A percentile compares a stretch with the other conserved stretches of the same genome.
Evolutionary conservation across 768 basidiomycete species (phyloP).

Genomic region (Termitomyces sp.): DNA sequence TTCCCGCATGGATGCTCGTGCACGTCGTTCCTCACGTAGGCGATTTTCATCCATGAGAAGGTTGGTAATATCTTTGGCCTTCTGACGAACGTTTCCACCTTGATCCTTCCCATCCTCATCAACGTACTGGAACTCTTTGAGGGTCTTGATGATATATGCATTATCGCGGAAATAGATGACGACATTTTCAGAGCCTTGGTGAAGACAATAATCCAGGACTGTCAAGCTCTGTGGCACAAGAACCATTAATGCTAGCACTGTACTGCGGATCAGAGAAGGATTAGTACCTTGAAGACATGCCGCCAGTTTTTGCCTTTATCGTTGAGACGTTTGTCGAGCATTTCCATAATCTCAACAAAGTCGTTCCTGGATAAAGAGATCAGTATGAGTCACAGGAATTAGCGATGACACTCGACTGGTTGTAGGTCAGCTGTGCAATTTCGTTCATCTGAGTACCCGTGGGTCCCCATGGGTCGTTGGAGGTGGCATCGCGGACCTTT

Average conservation of each 20-base stretch:
- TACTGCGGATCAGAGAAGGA: neutral
- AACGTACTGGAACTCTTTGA: conserved; percentile 96
- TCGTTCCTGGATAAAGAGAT: conserved; percentile 53
- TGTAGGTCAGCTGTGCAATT: conserved; percentile 93
- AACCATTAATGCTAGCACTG: neutral
- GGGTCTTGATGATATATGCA: conserved; percentile 94
- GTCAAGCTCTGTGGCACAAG: conserved; percentile 62
- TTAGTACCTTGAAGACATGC: conserved; percentile 89
- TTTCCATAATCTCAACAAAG: conserved; percentile 99
- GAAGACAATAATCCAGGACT: conserved; percentile 91
- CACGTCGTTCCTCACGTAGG: conserved; percentile 77
- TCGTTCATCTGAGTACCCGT: conserved; percentile 99
- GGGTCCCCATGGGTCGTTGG: conserved; percentile 98
- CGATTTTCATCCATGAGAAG: conserved; percentile 82
- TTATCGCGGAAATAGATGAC: conserved; percentile 99
- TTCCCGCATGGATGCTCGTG: conserved; percentile 89
- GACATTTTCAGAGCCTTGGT: conserved; percentile 96
- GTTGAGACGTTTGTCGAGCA: conserved; percentile 96
- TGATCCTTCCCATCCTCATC: conserved; percentile 97
- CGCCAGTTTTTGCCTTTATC: conserved; percentile 99
- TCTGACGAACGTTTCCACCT: conserved; percentile 95
- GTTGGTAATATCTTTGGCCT: conserved; percentile 97
- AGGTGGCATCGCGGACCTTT: conserved; percentile 94
- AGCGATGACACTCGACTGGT: conserved; percentile 53
- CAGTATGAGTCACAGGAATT: neutral